A percentile compares a stretch with the other conserved stretches of the same genome.
Evolutionary conservation across 768 basidiomycete species (phyloP).

Genomic region (Stropharia rugosoannulata): DNA sequence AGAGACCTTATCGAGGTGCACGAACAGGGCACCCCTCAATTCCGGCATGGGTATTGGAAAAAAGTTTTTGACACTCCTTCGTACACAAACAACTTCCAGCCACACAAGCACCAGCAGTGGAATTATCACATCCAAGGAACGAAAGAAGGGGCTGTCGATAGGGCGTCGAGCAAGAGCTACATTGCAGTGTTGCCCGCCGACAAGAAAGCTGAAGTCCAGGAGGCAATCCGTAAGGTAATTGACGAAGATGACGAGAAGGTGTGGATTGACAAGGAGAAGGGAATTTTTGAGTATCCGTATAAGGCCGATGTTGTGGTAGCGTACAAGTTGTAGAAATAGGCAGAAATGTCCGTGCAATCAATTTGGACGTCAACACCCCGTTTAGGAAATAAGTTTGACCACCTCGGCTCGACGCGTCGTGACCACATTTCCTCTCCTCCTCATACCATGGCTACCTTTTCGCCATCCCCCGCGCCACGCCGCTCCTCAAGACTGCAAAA

Average conservation of each 20-base stretch:
- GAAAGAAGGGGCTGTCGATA: slow-evolving; percentile 55
- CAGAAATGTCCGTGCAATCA: background rate
- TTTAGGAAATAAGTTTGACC: slow-evolving; percentile 9
- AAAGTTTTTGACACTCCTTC: slow-evolving; percentile 59
- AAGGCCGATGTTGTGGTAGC: slow-evolving; percentile 59
- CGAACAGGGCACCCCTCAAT: slow-evolving; percentile 80
- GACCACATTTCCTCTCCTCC: background rate
- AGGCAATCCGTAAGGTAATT: slow-evolving; percentile 55
- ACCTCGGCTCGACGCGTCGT: background rate
- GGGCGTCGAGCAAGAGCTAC: slow-evolving; percentile 85
- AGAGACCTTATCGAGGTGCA: slow-evolving; percentile 68
- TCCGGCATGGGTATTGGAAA: slow-evolving; percentile 75
- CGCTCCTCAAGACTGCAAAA: slow-evolving; percentile 40
- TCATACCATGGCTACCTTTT: slow-evolving; percentile 55
- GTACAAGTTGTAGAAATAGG: slow-evolving; percentile 26
- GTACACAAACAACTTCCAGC: slow-evolving; percentile 60
- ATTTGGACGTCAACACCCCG: background rate
- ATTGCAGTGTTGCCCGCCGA: slow-evolving; percentile 60
- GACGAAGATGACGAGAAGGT: slow-evolving; percentile 56
- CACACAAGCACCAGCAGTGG: slow-evolving; percentile 58
- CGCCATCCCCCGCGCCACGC: slow-evolving; percentile 58
- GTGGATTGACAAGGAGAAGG: slow-evolving; percentile 76
- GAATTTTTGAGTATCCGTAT: slow-evolving; percentile 82
- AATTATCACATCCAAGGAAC: slow-evolving; percentile 51
- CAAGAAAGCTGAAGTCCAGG: slow-evolving; percentile 52